A percentile compares a stretch with the other conserved stretches of the same genome.
Evolutionary conservation across 148 eudicot genomes (phyloP).

Genomic region (Spergularia bocconei): DNA sequence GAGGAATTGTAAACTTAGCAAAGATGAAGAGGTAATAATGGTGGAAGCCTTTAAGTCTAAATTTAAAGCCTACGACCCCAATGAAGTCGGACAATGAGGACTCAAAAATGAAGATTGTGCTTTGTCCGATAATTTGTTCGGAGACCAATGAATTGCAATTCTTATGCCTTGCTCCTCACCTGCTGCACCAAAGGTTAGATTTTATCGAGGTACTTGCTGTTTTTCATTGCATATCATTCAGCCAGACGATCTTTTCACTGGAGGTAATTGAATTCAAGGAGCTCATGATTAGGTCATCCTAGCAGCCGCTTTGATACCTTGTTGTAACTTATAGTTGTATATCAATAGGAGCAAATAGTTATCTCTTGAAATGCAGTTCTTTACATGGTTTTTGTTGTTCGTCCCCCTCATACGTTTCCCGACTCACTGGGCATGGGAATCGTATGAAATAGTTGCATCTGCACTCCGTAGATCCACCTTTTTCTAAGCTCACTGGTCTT

Average conservation of each 20-base stretch:
- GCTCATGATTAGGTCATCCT: neutral
- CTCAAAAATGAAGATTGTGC: neutral
- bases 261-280: neutral
- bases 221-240: neutral
- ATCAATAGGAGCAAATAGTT: neutral
- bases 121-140: too few species aligned
- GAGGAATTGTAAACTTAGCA: constrained; percentile 84
- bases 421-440: too few species aligned
- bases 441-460: too few species aligned
- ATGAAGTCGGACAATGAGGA: constrained; percentile 14
- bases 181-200: neutral
- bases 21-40: constrained; percentile 81
- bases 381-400: neutral
- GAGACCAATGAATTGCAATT: too few species aligned
- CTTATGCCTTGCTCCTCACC: neutral
- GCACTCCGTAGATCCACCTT: too few species aligned
- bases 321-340: neutral
- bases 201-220: constrained; percentile 7
- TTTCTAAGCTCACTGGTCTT: too few species aligned
- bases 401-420: neutral
- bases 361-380: neutral
- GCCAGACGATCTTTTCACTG: too few species aligned
- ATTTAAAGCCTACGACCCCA: constrained; percentile 46
- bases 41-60: constrained; percentile 60
- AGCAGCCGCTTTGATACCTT: neutral